Percentiles rank a stretch among this genome's conserved stretches.
phyloP scores from a whole-genome alignment of 306 rosid genomes.

The Inga laurina region DNA sequence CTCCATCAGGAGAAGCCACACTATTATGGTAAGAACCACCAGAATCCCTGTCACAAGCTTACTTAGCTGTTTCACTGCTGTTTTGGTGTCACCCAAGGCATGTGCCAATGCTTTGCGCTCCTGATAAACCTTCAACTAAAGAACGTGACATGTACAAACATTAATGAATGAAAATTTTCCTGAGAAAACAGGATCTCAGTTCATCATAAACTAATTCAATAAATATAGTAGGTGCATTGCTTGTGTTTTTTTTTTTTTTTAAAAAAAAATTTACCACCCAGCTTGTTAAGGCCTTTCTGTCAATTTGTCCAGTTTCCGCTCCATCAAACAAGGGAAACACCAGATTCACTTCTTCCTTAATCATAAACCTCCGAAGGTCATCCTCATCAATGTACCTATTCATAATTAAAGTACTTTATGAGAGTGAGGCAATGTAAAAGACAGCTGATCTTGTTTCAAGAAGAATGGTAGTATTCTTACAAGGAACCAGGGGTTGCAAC shows the following conservation, averaged over 20 bases:
- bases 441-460: not conserved
- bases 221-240: not conserved
- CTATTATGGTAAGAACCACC: constrained; percentile 50
- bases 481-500: constrained; percentile 59
- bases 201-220: not conserved
- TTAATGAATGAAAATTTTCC: not conserved
- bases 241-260: not conserved
- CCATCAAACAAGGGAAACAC: constrained; percentile 67
- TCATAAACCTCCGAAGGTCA: constrained; percentile 79
- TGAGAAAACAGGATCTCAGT: constrained; percentile 10
- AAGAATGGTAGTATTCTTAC: constrained; percentile 50
- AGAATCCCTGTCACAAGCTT: constrained; percentile 67
- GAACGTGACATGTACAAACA: constrained; percentile 18
- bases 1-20: constrained; percentile 90
- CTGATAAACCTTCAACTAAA: constrained; percentile 79
- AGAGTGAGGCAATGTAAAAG: not conserved
- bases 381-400: constrained; percentile 74
- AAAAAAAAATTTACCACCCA: constrained; percentile 77
- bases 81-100: constrained; percentile 83
- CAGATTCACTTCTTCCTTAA: constrained; percentile 75
- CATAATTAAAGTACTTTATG: constrained; percentile 22
- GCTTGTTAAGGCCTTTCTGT: constrained; percentile 64
- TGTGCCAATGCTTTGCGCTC: constrained; percentile 92
- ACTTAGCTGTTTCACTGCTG: constrained; percentile 82
- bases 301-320: constrained; percentile 53